Conservation (phyloP, 306 rosid genomes). For the Phaseolus lunatus region DNA sequence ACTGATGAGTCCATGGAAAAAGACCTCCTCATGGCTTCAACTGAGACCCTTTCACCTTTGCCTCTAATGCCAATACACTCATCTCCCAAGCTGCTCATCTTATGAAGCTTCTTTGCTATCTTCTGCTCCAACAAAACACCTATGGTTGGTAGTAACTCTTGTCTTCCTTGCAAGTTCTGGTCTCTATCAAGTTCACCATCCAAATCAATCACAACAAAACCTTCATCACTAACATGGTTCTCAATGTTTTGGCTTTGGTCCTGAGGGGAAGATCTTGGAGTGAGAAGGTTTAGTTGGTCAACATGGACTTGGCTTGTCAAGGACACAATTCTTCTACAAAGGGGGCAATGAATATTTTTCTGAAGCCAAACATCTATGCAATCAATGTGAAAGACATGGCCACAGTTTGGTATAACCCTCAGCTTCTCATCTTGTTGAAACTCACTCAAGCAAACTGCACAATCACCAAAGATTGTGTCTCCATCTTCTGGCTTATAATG, state of each 20-base stretch:
- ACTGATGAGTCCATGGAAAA: slow-evolving; percentile 75
- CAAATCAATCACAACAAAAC: slow-evolving; percentile 68
- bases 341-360: slow-evolving; percentile 77
- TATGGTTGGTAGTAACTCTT: slow-evolving; percentile 35
- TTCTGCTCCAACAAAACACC: slow-evolving; percentile 49
- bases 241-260: slow-evolving; percentile 47
- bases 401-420: slow-evolving; percentile 71
- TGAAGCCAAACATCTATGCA: slow-evolving; percentile 92
- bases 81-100: slow-evolving; percentile 72
- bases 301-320: slow-evolving; percentile 34
- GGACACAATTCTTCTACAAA: slow-evolving; percentile 71
- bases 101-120: slow-evolving; percentile 54
- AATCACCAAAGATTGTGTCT: slow-evolving; percentile 45
- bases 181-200: slow-evolving; percentile 38
- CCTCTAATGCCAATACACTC: slow-evolving; percentile 61
- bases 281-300: slow-evolving; percentile 30
- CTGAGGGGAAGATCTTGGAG: slow-evolving; percentile 58
- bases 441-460: slow-evolving; percentile 80
- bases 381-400: slow-evolving; percentile 82
- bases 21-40: slow-evolving; percentile 77
- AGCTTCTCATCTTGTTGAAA: slow-evolving; percentile 70
- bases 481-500: slow-evolving; percentile 54
- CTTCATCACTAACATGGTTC: slow-evolving; percentile 50
- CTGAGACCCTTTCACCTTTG: slow-evolving; percentile 57
- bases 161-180: slow-evolving; percentile 46